phyloP scores from a whole-genome alignment of 2,329 filamentous ascomycete species.

The Xylariales sp. region DNA sequence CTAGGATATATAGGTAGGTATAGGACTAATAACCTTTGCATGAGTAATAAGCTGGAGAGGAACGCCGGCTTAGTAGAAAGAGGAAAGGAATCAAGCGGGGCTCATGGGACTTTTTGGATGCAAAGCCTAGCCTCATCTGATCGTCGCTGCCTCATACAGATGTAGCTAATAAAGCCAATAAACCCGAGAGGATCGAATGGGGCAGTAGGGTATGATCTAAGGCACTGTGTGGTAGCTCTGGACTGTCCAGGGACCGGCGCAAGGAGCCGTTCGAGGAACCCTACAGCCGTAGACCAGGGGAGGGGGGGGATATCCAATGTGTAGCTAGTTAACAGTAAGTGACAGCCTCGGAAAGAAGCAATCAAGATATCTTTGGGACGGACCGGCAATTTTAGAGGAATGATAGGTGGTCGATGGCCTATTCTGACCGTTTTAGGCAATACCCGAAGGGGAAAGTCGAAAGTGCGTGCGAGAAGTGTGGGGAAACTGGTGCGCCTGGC shows the following conservation, averaged over 20 bases:
- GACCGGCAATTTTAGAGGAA: constrained; percentile 25
- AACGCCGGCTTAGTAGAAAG: constrained; percentile 29
- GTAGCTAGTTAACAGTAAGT: constrained; percentile 12
- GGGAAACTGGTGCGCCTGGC: constrained; percentile 35
- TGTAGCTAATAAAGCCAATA: constrained; percentile 22
- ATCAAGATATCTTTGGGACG: constrained; percentile 23
- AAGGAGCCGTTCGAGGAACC: constrained; percentile 21
- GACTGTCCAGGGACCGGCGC: constrained; percentile 21
- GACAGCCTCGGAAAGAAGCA: constrained; percentile 20
- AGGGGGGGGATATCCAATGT: no score
- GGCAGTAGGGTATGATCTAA: constrained; percentile 2
- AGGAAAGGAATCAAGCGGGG: constrained; percentile 26
- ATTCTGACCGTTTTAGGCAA: constrained; percentile 32
- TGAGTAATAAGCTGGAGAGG: constrained; percentile 32
- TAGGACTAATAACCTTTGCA: constrained; percentile 32
- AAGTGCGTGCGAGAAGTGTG: constrained; percentile 32
- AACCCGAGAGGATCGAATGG: constrained; percentile 8
- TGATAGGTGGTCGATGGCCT: constrained; percentile 24
- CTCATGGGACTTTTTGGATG: constrained; percentile 29
- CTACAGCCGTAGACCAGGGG: constrained; percentile 16
- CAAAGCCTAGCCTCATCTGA: constrained; percentile 30
- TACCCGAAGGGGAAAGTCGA: constrained; percentile 34
- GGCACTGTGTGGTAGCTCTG: constrained; percentile 18
- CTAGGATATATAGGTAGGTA: constrained; percentile 16
- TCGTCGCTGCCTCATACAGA: constrained; percentile 27